Evolutionary conservation across 176 grass and related monocot genomes (phyloP).

Genomic region (Triticum dicoccoides): DNA sequence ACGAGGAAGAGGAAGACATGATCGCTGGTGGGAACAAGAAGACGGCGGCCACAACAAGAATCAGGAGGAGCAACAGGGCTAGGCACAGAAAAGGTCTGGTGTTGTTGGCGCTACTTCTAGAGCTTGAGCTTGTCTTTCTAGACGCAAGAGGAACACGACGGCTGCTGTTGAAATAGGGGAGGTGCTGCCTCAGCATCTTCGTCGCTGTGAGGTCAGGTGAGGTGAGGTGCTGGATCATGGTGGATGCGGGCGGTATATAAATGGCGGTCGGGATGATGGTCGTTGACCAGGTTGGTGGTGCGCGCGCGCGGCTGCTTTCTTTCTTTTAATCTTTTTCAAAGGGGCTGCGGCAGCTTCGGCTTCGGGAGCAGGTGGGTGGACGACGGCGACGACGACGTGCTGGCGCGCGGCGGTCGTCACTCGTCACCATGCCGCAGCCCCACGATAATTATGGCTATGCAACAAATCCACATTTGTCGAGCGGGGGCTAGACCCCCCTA

Average conservation of each 20-base stretch:
- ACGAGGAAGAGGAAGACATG: conserved; percentile 20
- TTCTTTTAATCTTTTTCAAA: too few species aligned
- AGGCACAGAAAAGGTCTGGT: background rate
- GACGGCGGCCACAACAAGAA: background rate
- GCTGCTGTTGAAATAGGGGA: background rate
- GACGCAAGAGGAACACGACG: background rate
- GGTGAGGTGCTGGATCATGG: background rate
- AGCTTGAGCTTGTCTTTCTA: background rate
- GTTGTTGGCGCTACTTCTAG: background rate
- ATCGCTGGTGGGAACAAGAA: background rate
- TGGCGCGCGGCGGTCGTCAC: too few species aligned
- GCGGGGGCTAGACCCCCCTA: too few species aligned
- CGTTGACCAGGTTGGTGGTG: background rate
- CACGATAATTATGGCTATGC: too few species aligned
- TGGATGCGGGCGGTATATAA: background rate
- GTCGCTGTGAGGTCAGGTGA: background rate
- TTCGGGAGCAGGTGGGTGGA: too few species aligned
- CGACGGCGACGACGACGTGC: too few species aligned
- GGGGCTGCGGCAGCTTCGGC: too few species aligned
- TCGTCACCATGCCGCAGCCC: too few species aligned
- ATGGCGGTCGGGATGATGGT: background rate
- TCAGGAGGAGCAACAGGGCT: background rate
- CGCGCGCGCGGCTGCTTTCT: background rate
- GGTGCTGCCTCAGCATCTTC: background rate
- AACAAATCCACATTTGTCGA: too few species aligned